phyloP scores from a whole-genome alignment of 345 rosid genomes.

The Rhizophora apiculata region DNA sequence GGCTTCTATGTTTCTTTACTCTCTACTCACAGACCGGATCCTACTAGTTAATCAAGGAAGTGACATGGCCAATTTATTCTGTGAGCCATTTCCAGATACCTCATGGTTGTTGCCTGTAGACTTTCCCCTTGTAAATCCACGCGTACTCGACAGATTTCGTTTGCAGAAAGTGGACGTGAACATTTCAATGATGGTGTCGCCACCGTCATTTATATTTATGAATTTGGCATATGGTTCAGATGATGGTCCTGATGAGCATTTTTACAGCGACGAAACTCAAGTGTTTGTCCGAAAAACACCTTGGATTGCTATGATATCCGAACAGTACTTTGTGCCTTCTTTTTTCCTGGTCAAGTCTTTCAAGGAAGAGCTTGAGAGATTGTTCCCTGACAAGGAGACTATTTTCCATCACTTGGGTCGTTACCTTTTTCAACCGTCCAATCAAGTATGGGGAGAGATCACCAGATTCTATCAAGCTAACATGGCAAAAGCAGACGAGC shows the following conservation, averaged over 20 bases:
- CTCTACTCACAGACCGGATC: constrained; percentile 23
- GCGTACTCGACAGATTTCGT: neutral
- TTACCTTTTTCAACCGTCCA: constrained; percentile 30
- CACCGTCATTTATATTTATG: constrained; percentile 9
- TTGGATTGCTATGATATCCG: constrained; percentile 23
- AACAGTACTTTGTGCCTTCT: constrained; percentile 27
- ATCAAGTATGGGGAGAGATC: constrained; percentile 23
- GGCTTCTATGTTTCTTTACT: constrained; percentile 20
- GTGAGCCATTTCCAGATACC: constrained; percentile 26
- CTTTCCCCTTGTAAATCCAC: constrained; percentile 5
- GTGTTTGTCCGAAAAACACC: constrained; percentile 14
- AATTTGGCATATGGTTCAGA: neutral
- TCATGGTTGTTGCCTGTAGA: constrained; percentile 20
- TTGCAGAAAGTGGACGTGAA: neutral
- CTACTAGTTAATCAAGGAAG: constrained; percentile 16
- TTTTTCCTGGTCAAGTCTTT: constrained; percentile 20
- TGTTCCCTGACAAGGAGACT: constrained; percentile 28
- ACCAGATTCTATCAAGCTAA: constrained; percentile 21
- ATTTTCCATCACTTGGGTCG: constrained; percentile 26
- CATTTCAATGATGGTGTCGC: neutral
- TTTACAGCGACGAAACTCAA: constrained; percentile 18
- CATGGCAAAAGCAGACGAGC: constrained; percentile 20
- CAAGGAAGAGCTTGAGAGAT: neutral
- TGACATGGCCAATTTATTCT: constrained; percentile 21
- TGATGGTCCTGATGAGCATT: constrained; percentile 6